Conservation (phyloP, 768 basidiomycete species). For the Suillus ampliporus region DNA sequence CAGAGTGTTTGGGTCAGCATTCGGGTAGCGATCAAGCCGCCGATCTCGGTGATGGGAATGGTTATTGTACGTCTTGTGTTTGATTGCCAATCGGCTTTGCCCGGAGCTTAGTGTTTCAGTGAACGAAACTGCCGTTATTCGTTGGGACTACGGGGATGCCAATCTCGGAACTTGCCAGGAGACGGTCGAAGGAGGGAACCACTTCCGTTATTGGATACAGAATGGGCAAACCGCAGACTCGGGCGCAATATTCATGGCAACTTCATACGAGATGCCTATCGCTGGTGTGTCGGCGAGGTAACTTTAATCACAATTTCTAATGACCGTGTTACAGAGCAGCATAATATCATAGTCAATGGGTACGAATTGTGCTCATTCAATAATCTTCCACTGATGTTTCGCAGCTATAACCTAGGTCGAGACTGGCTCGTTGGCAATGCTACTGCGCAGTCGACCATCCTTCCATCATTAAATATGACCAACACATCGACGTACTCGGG, state of each 20-base stretch:
- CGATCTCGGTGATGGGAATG: constrained; percentile 85
- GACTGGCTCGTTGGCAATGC: constrained; percentile 90
- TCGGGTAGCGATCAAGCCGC: constrained; percentile 70
- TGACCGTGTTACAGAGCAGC: constrained; percentile 45
- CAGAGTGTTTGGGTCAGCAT: constrained; percentile 87
- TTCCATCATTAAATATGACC: constrained; percentile 31
- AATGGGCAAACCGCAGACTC: constrained; percentile 68
- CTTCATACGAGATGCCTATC: constrained; percentile 75
- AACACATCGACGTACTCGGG: constrained; percentile 68
- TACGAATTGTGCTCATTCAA: neutral
- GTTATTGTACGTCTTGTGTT: constrained; percentile 54
- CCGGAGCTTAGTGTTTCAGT: constrained; percentile 43
- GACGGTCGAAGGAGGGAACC: constrained; percentile 84
- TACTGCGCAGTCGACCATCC: constrained; percentile 48
- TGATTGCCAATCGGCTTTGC: neutral
- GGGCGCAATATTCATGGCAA: constrained; percentile 76
- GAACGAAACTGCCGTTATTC: constrained; percentile 83
- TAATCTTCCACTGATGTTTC: neutral
- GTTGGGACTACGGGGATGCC: constrained; percentile 84
- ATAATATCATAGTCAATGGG: constrained; percentile 79
- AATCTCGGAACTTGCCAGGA: constrained; percentile 86
- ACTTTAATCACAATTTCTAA: constrained; percentile 5
- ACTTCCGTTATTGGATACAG: constrained; percentile 90
- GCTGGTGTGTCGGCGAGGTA: constrained; percentile 44
- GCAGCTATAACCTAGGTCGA: constrained; percentile 79